phyloP scores from a whole-genome alignment of 768 basidiomycete species.

The Obba rivulosa region DNA sequence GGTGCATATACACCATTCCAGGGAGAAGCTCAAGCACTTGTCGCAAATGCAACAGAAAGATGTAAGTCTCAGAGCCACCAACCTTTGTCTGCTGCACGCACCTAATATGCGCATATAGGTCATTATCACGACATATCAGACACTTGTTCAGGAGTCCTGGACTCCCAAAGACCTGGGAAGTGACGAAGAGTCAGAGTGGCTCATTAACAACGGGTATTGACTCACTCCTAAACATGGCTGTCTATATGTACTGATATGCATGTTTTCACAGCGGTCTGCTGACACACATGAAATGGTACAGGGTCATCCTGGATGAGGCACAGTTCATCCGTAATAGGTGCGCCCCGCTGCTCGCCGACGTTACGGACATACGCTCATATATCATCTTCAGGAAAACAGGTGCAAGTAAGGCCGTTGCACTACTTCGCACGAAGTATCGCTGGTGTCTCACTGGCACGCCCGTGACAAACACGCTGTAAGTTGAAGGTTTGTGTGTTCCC shows the following conservation, averaged over 20 bases:
- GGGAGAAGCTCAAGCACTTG: slow-evolving; percentile 13
- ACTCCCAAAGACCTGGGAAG: slow-evolving; percentile 39
- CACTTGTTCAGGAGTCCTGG: neutral
- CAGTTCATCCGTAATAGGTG: slow-evolving; percentile 70
- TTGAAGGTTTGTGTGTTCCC: neutral
- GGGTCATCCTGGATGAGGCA: slow-evolving; percentile 75
- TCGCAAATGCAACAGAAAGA: slow-evolving; percentile 8
- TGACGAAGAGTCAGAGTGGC: slow-evolving; percentile 44
- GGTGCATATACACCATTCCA: slow-evolving; percentile 69
- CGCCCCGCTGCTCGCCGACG: neutral
- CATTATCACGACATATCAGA: slow-evolving; percentile 71
- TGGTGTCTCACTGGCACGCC: slow-evolving; percentile 82
- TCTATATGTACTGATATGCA: neutral
- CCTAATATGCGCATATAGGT: slow-evolving; percentile 33
- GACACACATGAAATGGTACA: slow-evolving; percentile 56
- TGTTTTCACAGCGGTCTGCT: slow-evolving; percentile 45
- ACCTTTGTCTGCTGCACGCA: slow-evolving; percentile 1
- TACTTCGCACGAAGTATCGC: slow-evolving; percentile 57
- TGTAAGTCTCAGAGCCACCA: slow-evolving; percentile 6
- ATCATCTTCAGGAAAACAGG: slow-evolving; percentile 40
- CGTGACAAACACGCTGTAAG: slow-evolving; percentile 64
- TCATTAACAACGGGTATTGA: slow-evolving; percentile 45
- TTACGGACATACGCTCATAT: neutral
- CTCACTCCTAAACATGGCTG: neutral
- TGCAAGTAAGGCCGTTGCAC: slow-evolving; percentile 52